Evolutionary conservation across 2,329 filamentous ascomycete genomes (phyloP).

Genomic region (Sphaerulina musiva): DNA sequence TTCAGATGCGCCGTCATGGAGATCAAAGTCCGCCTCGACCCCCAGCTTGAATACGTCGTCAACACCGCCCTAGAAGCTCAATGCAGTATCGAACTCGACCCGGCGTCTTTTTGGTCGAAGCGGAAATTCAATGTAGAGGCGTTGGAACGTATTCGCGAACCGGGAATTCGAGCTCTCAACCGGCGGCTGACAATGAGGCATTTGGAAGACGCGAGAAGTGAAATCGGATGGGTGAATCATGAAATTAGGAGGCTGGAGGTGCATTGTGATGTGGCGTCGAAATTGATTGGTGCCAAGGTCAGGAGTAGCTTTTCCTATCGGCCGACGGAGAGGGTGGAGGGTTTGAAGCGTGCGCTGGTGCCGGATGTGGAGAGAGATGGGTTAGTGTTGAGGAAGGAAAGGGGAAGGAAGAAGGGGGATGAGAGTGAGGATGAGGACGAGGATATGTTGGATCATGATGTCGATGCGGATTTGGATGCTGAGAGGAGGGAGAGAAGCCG

Average conservation of each 20-base stretch:
- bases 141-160: conserved; percentile 2
- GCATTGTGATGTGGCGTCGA: conserved; percentile 13
- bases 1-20: conserved; percentile 5
- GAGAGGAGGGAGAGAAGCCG: conserved; percentile 3
- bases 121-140: conserved; percentile 9
- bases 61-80: conserved; percentile 4
- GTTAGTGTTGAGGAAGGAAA: not conserved
- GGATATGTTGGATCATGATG: conserved; percentile 14
- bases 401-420: not conserved
- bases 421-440: conserved; percentile 14
- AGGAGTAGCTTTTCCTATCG: conserved; percentile 12
- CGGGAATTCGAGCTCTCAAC: not conserved
- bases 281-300: conserved; percentile 2
- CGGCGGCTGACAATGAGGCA: not conserved
- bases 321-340: conserved; percentile 6
- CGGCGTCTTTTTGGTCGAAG: conserved; percentile 10
- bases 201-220: conserved; percentile 11
- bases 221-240: conserved; percentile 15
- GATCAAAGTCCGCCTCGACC: conserved; percentile 12
- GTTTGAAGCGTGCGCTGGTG: not conserved
- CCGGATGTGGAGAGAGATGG: conserved; percentile 4
- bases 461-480: not conserved
- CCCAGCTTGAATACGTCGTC: conserved; percentile 10
- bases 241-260: conserved; percentile 14
- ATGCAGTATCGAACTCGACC: conserved; percentile 9